Evolutionary conservation across 2,329 filamentous ascomycete genomes (phyloP).

Genomic region (Penicillium decumbens): DNA sequence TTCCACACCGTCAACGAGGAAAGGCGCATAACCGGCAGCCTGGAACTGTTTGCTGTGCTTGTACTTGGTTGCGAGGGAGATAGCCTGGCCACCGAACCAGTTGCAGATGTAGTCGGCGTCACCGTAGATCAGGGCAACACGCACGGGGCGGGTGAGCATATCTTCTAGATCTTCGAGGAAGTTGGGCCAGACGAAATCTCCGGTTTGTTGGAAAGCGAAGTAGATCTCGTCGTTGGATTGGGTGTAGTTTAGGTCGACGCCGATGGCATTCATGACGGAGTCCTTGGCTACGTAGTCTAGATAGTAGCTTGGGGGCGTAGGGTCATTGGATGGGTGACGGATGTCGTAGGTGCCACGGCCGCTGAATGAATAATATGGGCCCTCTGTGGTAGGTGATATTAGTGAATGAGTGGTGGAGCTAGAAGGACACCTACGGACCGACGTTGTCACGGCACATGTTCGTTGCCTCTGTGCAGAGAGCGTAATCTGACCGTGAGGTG

Average conservation of each 20-base stretch:
- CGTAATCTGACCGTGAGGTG: constrained; percentile 48
- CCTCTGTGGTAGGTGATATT: too few relatives aligned
- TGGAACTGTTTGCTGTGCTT: constrained; percentile 55
- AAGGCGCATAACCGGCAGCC: constrained; percentile 65
- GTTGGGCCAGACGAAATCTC: constrained; percentile 61
- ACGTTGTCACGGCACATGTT: constrained; percentile 56
- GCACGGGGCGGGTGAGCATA: constrained; percentile 58
- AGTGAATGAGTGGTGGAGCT: too few relatives aligned
- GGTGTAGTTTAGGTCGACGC: constrained; percentile 59
- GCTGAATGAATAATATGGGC: constrained; percentile 52
- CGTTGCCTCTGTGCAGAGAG: constrained; percentile 52
- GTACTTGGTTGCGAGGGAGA: constrained; percentile 58
- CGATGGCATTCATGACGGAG: constrained; percentile 55
- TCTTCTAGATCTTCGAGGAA: constrained; percentile 57
- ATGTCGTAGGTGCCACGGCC: constrained; percentile 60
- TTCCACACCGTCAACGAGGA: constrained; percentile 63
- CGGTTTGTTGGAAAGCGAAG: constrained; percentile 50
- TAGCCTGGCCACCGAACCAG: constrained; percentile 66
- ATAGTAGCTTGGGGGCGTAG: constrained; percentile 61
- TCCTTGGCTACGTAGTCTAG: constrained; percentile 61
- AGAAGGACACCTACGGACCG: too few relatives aligned
- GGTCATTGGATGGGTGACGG: constrained; percentile 52
- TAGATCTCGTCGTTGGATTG: constrained; percentile 41
- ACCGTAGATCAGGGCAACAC: constrained; percentile 67
- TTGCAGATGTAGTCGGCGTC: constrained; percentile 57